Evolutionary conservation across 805 yeast species (phyloP).

Genomic region (Teunomyces panamensis): DNA sequence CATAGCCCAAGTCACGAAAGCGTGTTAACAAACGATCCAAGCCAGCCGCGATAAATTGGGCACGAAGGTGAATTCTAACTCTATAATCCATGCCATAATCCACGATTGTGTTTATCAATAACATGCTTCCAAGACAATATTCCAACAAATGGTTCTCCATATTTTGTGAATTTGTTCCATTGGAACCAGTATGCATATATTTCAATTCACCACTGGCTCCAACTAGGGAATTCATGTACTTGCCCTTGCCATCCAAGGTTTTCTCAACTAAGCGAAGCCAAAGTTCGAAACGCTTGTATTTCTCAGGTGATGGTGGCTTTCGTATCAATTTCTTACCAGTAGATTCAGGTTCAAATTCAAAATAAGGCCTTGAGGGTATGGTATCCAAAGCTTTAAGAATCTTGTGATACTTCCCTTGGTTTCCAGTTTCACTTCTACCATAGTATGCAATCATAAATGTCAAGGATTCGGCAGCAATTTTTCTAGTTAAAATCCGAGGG

Average conservation of each 20-base stretch:
- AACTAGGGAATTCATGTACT: slow-evolving; percentile 78
- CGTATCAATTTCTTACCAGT: slow-evolving; percentile 25
- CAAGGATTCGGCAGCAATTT: slow-evolving; percentile 75
- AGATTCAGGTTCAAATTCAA: slow-evolving; percentile 35
- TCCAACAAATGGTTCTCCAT: slow-evolving; percentile 67
- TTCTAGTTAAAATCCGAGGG: slow-evolving; percentile 70
- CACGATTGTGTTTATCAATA: slow-evolving; percentile 64
- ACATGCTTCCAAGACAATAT: slow-evolving; percentile 67
- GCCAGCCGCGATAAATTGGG: slow-evolving; percentile 35
- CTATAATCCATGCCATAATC: slow-evolving; percentile 43
- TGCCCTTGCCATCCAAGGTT: slow-evolving; percentile 82
- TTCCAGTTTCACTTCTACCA: slow-evolving; percentile 12
- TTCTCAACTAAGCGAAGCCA: slow-evolving; percentile 69
- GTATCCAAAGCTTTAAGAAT: slow-evolving; percentile 53
- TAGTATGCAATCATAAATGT: slow-evolving; percentile 44
- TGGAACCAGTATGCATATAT: slow-evolving; percentile 29
- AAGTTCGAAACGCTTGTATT: slow-evolving; percentile 55
- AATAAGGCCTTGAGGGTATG: slow-evolving; percentile 36
- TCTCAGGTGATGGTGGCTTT: slow-evolving; percentile 33
- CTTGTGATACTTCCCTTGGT: slow-evolving; percentile 50
- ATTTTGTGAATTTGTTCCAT: slow-evolving; percentile 33
- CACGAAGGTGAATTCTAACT: slow-evolving; percentile 55
- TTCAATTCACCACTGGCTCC: slow-evolving; percentile 87
- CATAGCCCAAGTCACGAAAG: slow-evolving; percentile 44
- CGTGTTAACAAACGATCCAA: slow-evolving; percentile 15